Percentiles rank a stretch among this genome's conserved stretches.
Evolutionary conservation across 129 eudicot genomes (phyloP).

Genomic region (Lonicera japonica): DNA sequence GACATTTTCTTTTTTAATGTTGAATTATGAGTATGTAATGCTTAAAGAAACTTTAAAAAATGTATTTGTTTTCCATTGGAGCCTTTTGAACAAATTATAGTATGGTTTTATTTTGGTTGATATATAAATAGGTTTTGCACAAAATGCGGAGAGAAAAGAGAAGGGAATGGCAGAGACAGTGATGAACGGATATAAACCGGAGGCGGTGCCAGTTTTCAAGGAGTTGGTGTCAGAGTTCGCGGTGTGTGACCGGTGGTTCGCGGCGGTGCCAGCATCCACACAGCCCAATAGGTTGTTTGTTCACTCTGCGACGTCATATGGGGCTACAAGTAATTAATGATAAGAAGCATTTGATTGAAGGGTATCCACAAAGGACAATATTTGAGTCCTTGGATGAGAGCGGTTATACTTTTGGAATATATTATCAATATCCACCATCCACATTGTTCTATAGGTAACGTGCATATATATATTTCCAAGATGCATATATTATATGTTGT

Average conservation of each 20-base stretch:
- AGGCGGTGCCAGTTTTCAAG: constrained; percentile 33
- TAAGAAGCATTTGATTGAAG: constrained; percentile 17
- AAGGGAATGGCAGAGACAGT: constrained; percentile 30
- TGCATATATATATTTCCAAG: not conserved
- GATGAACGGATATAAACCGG: constrained; percentile 47
- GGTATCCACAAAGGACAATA: constrained; percentile 45
- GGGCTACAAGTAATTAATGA: constrained; percentile 36
- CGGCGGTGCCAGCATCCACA: constrained; percentile 41
- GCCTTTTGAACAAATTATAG: no score
- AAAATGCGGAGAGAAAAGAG: constrained; percentile 29
- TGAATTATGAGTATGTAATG: no score
- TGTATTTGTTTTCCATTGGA: no score
- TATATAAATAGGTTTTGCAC: constrained; percentile 47
- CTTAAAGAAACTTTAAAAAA: no score
- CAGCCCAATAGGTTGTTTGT: constrained; percentile 48
- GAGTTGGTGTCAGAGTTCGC: constrained; percentile 44
- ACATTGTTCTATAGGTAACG: constrained; percentile 35
- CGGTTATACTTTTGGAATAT: constrained; percentile 33
- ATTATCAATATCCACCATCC: constrained; percentile 36
- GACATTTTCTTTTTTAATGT: no score
- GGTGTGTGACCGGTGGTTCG: constrained; percentile 53
- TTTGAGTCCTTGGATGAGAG: constrained; percentile 43
- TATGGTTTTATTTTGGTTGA: no score
- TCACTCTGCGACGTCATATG: constrained; percentile 44
- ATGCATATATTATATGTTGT: no score